Evolutionary conservation across 306 rosid genomes (phyloP), one percentile per base, ranked within the genome.

Genomic region (Rubus idaeus): DNA sequence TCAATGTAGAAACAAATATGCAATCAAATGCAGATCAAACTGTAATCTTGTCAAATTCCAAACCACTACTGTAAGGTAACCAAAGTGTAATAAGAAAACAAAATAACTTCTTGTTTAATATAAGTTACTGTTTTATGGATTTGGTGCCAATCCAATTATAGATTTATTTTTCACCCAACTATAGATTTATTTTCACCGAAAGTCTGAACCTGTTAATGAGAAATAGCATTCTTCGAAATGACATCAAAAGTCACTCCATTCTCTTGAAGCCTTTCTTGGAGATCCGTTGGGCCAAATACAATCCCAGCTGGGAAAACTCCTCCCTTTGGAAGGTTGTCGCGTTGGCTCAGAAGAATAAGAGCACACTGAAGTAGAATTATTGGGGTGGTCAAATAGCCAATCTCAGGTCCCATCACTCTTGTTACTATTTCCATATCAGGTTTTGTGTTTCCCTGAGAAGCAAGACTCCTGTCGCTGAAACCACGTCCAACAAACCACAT

Each of bases 401-500:
- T 84, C 88, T 94, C 96, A 14, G 96, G 98, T 61, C 95, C 97
- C 83, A 82, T 87, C 42, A 94, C 86, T 88, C 97, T 84, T 2
- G 97, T 90, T 50, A 90, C 70, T 44, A 94, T 87, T 85, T 94
- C 95, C 87, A 62, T 78, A 74, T 94, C 89, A 7, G 96, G 93
- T 84, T 94, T 80, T 53, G 51, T 42, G 75, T 85, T 85, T 77
- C 75, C 88, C 21, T 78, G 74, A 0, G 84, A 82, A 44, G 74
- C 88, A 71, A 76, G 82, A 51, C 71, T 82, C 77, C 21, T 73
- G 62, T 87, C 47, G 9, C 89, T 87, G 68, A 56, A 94, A 71
- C 97, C 97, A 18, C 76, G 87, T 53, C 97, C 96, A 5, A 91
- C 83, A 75, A 88, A 91, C 97, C 98, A 94, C 95, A 94, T 94